phyloP scores from a whole-genome alignment of 139 green algal genomes.

The Chlamydomonas schloesseri region DNA sequence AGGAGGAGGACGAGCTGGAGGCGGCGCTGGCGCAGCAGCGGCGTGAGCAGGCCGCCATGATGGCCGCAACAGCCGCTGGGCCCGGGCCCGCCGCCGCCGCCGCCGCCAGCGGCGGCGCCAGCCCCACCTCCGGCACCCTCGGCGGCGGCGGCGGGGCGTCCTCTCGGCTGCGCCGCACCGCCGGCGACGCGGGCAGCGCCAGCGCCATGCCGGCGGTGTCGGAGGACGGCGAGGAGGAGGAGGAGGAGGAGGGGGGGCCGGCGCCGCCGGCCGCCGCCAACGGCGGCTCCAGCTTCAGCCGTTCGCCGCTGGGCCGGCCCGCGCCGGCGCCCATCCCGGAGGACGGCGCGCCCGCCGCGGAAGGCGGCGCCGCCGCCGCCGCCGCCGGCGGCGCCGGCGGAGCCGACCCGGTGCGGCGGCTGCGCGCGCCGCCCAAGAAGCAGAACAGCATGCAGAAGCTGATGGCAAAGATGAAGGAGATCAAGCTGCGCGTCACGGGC shows the following conservation, averaged over 20 bases:
- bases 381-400: background rate
- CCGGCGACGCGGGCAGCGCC: background rate
- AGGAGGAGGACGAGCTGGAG: slow-evolving; percentile 64
- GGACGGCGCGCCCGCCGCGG: background rate
- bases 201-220: slow-evolving; percentile 32
- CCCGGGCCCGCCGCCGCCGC: background rate
- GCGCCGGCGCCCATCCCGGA: slow-evolving; percentile 6
- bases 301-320: slow-evolving; percentile 22
- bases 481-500: slow-evolving; percentile 55
- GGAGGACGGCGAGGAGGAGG: slow-evolving; percentile 50
- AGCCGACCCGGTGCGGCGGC: slow-evolving; percentile 22
- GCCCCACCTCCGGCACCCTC: too few species aligned
- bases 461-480: slow-evolving; percentile 68
- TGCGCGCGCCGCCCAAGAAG: slow-evolving; percentile 51
- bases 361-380: background rate
- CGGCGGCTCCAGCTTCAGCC: background rate
- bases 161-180: slow-evolving; percentile 24
- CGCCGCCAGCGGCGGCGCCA: background rate
- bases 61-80: slow-evolving; percentile 5
- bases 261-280: background rate
- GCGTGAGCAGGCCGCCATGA: slow-evolving; percentile 39
- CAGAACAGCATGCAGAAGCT: slow-evolving; percentile 59
- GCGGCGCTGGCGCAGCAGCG: slow-evolving; percentile 54
- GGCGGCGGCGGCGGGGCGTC: too few species aligned
- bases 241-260: background rate